Evolutionary conservation across 192 early-diverging fungal species (phyloP).

Genomic region (Coemansia sp.): DNA sequence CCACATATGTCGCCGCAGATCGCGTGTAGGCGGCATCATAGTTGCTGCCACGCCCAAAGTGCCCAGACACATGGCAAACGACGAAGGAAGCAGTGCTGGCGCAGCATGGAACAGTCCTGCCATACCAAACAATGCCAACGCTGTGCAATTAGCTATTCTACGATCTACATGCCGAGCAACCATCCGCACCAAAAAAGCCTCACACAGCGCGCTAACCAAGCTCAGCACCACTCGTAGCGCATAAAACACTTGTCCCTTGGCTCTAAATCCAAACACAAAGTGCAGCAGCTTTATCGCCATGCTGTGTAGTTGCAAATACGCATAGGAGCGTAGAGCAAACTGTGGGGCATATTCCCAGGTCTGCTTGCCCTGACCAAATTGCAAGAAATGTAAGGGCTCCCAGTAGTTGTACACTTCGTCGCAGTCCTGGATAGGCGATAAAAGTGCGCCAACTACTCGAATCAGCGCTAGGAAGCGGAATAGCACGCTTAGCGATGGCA

Average conservation of each 20-base stretch:
- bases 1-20: conserved; percentile 60
- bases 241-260: conserved; percentile 68
- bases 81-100: conserved; percentile 81
- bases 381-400: conserved; percentile 89
- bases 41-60: conserved; percentile 71
- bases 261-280: conserved; percentile 31
- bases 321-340: conserved; percentile 87
- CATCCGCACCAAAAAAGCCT: conserved; percentile 66
- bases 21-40: conserved; percentile 56
- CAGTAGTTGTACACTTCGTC: conserved; percentile 92
- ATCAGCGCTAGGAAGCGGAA: conserved; percentile 28
- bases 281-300: conserved; percentile 47
- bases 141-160: conserved; percentile 65
- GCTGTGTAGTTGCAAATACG: conserved; percentile 67
- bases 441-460: conserved; percentile 30
- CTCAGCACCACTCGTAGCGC: conserved; percentile 64
- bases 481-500: conserved; percentile 19
- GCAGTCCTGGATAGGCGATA: conserved; percentile 48
- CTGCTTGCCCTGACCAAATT: conserved; percentile 80
- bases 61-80: conserved; percentile 87
- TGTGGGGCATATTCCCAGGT: conserved; percentile 96
- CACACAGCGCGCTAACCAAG: conserved; percentile 61
- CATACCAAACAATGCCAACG: conserved; percentile 61
- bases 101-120: conserved; percentile 88
- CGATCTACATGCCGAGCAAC: conserved; percentile 62